Conservation (phyloP, 169 alveolate genomes). For the Babesia divergens region DNA sequence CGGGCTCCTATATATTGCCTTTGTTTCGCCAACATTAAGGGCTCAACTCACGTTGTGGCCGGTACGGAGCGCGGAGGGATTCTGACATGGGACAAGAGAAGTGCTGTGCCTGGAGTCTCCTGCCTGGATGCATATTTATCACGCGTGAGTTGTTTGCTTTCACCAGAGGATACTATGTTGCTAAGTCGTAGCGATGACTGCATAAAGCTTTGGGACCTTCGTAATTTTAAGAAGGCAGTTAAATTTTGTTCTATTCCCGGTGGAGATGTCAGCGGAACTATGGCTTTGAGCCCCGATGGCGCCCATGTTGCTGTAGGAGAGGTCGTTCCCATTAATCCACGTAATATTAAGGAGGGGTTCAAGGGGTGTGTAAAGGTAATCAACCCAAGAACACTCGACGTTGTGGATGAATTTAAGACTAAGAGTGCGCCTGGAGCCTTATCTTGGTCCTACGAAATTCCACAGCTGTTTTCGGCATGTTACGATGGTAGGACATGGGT, state of each 20-base stretch:
- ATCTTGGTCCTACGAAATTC: slow-evolving; percentile 43
- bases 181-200: slow-evolving; percentile 19
- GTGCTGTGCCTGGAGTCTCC: slow-evolving; percentile 10
- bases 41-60: slow-evolving; percentile 11
- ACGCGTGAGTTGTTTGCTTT: slow-evolving; percentile 1
- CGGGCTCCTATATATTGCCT: slow-evolving; percentile 30
- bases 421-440: slow-evolving; percentile 40
- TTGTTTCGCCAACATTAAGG: slow-evolving; percentile 4
- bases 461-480: slow-evolving; percentile 46
- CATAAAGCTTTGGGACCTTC: slow-evolving; percentile 56
- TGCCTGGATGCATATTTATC: slow-evolving; percentile 39
- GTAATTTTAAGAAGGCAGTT: slow-evolving; percentile 7
- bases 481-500: slow-evolving; percentile 51
- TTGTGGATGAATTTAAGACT: background rate
- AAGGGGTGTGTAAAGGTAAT: slow-evolving; percentile 19
- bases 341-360: slow-evolving; percentile 41
- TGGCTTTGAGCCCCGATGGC: slow-evolving; percentile 56
- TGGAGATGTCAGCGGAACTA: background rate
- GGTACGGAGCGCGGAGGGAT: slow-evolving; percentile 49
- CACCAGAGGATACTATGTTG: slow-evolving; percentile 32
- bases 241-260: slow-evolving; percentile 3
- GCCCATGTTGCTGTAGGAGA: slow-evolving; percentile 45
- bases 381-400: background rate
- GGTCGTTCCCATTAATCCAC: slow-evolving; percentile 25
- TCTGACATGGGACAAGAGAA: slow-evolving; percentile 49